Evolutionary conservation across 1,284 basidiomycete genomes (phyloP).

Genomic region (Cryptococcus depauperatus): DNA sequence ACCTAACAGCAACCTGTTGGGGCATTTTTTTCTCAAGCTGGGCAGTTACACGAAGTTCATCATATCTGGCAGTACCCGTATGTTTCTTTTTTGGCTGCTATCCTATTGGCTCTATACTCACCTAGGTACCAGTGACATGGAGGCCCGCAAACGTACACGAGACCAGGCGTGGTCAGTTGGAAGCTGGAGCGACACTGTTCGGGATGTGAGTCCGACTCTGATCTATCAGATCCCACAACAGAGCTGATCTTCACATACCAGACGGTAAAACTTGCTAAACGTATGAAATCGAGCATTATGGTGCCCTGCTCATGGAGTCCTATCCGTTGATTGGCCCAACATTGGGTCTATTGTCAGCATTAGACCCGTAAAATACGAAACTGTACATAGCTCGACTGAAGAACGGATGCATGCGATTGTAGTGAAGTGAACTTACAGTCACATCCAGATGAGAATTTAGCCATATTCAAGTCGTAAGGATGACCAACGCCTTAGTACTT

Average conservation of each 20-base stretch:
- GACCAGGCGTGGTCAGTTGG: slow-evolving; percentile 87
- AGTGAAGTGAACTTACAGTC: no score
- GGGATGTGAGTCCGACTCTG: slow-evolving; percentile 56
- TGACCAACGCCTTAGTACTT: no score
- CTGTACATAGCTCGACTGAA: no score
- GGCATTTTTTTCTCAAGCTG: slow-evolving; percentile 90
- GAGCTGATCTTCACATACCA: slow-evolving; percentile 7
- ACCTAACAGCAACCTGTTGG: slow-evolving; percentile 61
- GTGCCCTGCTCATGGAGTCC: slow-evolving; percentile 43
- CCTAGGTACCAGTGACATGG: slow-evolving; percentile 56
- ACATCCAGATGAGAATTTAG: no score
- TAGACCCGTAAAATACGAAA: no score
- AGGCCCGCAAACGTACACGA: slow-evolving; percentile 68
- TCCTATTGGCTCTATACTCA: neutral
- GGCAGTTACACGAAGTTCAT: slow-evolving; percentile 79
- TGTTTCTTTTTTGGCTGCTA: slow-evolving; percentile 36
- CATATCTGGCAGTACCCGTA: slow-evolving; percentile 92
- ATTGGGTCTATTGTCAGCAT: no score
- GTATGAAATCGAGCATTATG: slow-evolving; percentile 41
- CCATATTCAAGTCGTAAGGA: no score
- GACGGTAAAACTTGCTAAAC: slow-evolving; percentile 40
- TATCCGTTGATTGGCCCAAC: no score
- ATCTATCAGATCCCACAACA: neutral
- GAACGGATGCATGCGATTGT: no score
- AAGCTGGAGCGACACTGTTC: slow-evolving; percentile 88